Base-by-base conservation (phyloP, 805 yeast species). In the Torulaspora quercuum region DNA sequence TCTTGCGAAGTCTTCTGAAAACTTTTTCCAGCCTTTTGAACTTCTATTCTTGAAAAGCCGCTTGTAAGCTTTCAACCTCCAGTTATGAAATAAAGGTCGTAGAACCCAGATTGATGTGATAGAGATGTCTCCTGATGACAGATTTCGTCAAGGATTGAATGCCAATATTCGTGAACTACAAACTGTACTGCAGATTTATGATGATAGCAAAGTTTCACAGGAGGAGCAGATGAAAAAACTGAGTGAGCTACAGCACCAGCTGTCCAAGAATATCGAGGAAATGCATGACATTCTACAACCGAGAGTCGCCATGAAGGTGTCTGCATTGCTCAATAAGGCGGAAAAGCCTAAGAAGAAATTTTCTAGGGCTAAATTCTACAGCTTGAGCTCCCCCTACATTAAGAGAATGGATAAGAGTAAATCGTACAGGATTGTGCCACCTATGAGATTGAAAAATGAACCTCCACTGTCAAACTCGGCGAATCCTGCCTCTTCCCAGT, bases 381-480 rank as follows among this genome's bases (percentile, higher is more conserved):
- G 39, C 23, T 15, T 25, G 2, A 35, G 35, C n/a, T 37, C 48
- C 9, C 48, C 45, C 10, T 46, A 37, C 33, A 29, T 29, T 9
- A 35, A 43, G 12, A 28, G 21, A 22, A 35, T 22, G 39, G 51
- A 47, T 26, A 42, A 37, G 27, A 44, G 48, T 17, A 39, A 41
- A 10, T 39, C 51, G 7, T 47, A 35, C 33, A 33, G 51, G 9
- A 12, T 45, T n/a, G 46, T 41, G 14, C 49, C 51, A 12, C 51
- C 51, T 9, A 33, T 39, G 39, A 33, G 25, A 27, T 23, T 33
- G 15, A 35, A 21, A 10, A 29, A 19, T n/a, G 19, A 17, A 12
- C 9, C 24, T 13, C 6, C 28, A 11, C 21, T 28, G 6, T 15
- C 29, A 5, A 33, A 25, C 10, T 7, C 25, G 16, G 29, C 30